Conservation (phyloP, 192 early-diverging fungal species). For the Umbelopsis sp. region DNA sequence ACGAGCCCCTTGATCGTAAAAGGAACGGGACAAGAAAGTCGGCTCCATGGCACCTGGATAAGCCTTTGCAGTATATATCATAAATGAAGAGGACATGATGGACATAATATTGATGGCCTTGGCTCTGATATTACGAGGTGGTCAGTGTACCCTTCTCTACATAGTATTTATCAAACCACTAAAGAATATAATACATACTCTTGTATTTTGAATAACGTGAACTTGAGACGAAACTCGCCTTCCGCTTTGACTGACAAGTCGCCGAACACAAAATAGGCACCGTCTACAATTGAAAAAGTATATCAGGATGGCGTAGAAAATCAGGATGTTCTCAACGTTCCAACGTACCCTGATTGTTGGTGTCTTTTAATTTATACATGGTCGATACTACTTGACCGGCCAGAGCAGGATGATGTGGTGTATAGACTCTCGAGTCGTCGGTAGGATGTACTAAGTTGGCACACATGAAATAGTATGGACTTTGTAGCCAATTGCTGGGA, state of each 20-base stretch:
- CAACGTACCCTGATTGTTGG: constrained; percentile 61
- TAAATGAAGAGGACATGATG: constrained; percentile 72
- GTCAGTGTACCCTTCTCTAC: not conserved
- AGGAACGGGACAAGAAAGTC: constrained; percentile 82
- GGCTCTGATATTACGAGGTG: not conserved
- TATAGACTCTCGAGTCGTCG: constrained; percentile 70
- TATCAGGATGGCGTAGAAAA: not conserved
- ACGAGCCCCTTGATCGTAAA: constrained; percentile 94
- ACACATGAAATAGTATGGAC: constrained; percentile 96
- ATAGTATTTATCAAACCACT: not conserved
- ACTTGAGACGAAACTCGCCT: constrained; percentile 77
- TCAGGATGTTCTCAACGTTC: not conserved
- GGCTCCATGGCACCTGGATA: constrained; percentile 92
- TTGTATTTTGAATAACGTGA: constrained; percentile 87
- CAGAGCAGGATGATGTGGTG: constrained; percentile 74
- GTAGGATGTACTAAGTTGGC: constrained; percentile 78
- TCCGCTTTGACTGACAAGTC: constrained; percentile 87
- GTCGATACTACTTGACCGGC: constrained; percentile 92
- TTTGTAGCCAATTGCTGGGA: constrained; percentile 55
- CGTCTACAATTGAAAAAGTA: constrained; percentile 48
- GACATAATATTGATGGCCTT: constrained; percentile 44
- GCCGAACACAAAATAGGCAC: constrained; percentile 94
- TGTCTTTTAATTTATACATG: constrained; percentile 80
- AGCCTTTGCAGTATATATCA: constrained; percentile 83
- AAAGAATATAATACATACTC: constrained; percentile 38